A percentile compares a stretch with the other conserved stretches of the same genome.
phyloP scores from a whole-genome alignment of 192 early-diverging fungal species.

The Coemansia sp. region DNA sequence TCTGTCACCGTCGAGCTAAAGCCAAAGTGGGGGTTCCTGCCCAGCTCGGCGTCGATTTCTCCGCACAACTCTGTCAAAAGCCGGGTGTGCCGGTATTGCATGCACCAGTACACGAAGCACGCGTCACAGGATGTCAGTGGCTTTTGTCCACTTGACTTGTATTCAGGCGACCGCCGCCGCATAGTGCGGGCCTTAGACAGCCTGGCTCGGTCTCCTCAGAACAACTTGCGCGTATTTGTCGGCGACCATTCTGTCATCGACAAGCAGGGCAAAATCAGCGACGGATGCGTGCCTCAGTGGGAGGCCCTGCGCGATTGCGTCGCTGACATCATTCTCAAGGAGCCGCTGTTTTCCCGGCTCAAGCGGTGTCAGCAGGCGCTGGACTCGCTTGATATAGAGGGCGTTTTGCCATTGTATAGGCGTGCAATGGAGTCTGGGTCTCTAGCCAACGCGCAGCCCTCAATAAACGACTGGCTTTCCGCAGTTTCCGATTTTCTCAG shows the following conservation, averaged over 20 bases:
- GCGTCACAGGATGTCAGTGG: constrained; percentile 24
- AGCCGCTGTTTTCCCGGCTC: constrained; percentile 52
- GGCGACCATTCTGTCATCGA: constrained; percentile 18
- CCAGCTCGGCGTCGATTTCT: constrained; percentile 45
- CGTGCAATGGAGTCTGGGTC: constrained; percentile 24
- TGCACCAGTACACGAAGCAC: constrained; percentile 66
- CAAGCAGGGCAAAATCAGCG: neutral
- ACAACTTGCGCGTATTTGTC: constrained; percentile 53
- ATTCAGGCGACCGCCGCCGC: constrained; percentile 33
- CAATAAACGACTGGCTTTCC: constrained; percentile 32
- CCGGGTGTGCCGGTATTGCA: constrained; percentile 71
- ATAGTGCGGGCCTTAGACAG: constrained; percentile 38
- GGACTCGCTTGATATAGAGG: constrained; percentile 62
- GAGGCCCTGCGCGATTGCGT: constrained; percentile 29
- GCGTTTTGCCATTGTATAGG: constrained; percentile 30
- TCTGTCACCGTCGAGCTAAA: constrained; percentile 58
- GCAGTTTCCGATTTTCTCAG: constrained; percentile 18
- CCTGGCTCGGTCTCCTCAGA: constrained; percentile 22
- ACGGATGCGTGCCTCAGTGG: constrained; percentile 17
- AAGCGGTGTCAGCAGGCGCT: constrained; percentile 52
- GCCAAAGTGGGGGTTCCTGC: constrained; percentile 76
- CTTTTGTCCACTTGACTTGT: constrained; percentile 75
- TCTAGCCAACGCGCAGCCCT: constrained; percentile 16
- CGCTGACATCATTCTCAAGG: constrained; percentile 44
- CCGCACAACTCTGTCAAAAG: constrained; percentile 48